Evolutionary conservation across 306 rosid genomes (phyloP).

Genomic region (Cyamopsis tetragonoloba): DNA sequence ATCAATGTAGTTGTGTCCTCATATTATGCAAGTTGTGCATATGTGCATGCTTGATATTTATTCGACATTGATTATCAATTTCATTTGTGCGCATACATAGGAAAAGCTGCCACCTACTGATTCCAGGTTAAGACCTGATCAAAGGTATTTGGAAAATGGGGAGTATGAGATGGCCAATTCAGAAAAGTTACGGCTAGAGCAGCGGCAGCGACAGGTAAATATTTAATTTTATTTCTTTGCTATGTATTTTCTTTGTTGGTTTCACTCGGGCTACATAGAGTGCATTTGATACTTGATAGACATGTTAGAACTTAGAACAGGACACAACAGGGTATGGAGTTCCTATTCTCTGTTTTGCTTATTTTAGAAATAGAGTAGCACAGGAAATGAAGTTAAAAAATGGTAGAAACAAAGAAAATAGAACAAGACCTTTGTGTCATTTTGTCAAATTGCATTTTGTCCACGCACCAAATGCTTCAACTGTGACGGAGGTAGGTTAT

Average conservation of each 20-base stretch:
- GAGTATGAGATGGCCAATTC: slow-evolving; percentile 90
- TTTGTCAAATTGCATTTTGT: not conserved
- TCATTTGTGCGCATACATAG: slow-evolving; percentile 33
- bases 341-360: not conserved
- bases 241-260: not conserved
- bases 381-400: not conserved
- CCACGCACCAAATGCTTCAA: not conserved
- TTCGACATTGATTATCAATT: slow-evolving; percentile 6
- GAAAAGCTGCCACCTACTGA: slow-evolving; percentile 92
- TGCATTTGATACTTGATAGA: not conserved
- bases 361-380: not conserved
- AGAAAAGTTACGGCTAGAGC: slow-evolving; percentile 88
- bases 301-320: not conserved
- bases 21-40: not conserved
- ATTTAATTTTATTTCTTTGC: not conserved
- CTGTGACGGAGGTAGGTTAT: not conserved
- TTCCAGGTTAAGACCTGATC: slow-evolving; percentile 97
- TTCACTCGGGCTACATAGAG: not conserved
- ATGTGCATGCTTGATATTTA: not conserved
- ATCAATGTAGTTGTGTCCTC: not conserved
- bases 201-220: slow-evolving; percentile 87
- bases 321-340: not conserved
- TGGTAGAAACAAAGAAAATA: not conserved
- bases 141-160: slow-evolving; percentile 91
- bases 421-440: not conserved